Evolutionary conservation across 371 early-diverging fungal genomes (phyloP), one percentile per base, ranked within the genome.

Genomic region (Apophysomyces sp.): DNA sequence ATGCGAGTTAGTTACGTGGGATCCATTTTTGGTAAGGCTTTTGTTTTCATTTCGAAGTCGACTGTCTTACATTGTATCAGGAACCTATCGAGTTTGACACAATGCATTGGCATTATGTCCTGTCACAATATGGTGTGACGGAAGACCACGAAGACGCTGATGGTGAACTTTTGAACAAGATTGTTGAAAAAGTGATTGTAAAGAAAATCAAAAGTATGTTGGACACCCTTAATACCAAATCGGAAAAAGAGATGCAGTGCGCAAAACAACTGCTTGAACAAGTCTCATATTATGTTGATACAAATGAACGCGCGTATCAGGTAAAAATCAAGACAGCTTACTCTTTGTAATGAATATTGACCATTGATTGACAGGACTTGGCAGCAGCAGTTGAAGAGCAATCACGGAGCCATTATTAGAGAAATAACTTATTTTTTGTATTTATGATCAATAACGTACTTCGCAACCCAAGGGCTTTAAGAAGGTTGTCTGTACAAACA

Each of bases 1-100:
- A 5, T 76, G 77, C 29, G 89, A 91, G 57, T 63, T 88, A 3
- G 72, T 87, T 8, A 62, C 78, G 2, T 88, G 87, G 88, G 78
- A 86, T 61, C 85, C 86, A 15, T 82, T 87, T 31, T 67, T 71
- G 32, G 82, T 80, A 61, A 59, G 69, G 59, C n/a, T 29, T 0
- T 3, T 8, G 12, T 18, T 2, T 29, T 31, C 1, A 8, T 13
- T 16, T 15, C 15, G 18, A 18, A 27, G 9, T 31, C 27, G 21
- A 26, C n/a, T 44, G 26, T 36, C 34, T 27, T 21, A 15, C 16
- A n/a, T 28, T 9, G 49, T 0, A 51, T 8, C 60, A 68, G 66
- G 67, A 72, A 39, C 66, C 71, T 7, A 57, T 68, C 9, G 81
- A 85, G 29, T 74, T 87, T 54, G 81, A 87, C 52, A 60, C 62